phyloP scores from a whole-genome alignment of 495 filamentous ascomycete species.

The Penicillium mononematosum region DNA sequence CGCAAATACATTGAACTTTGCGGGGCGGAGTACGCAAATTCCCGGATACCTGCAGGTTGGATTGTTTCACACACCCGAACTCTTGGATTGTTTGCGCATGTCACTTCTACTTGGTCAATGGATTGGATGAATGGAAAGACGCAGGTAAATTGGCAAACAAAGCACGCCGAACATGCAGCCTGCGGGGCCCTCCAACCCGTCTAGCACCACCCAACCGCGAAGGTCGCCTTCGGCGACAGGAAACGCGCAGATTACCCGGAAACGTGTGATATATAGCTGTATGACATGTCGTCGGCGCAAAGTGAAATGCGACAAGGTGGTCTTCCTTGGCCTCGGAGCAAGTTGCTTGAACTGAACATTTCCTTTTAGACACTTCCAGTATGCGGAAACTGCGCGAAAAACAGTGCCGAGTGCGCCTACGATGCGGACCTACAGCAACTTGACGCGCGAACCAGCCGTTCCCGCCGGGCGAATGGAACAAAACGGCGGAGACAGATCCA shows the following conservation, averaged over 20 bases:
- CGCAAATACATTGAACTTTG: no score
- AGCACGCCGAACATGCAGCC: neutral
- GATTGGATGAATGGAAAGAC: neutral
- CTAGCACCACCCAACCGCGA: neutral
- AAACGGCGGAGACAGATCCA: slow-evolving; percentile 39
- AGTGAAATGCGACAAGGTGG: slow-evolving; percentile 47
- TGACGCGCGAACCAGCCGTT: slow-evolving; percentile 9
- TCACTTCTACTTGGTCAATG: neutral
- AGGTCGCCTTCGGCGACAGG: slow-evolving; percentile 1
- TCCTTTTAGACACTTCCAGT: slow-evolving; percentile 42
- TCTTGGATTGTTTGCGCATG: neutral
- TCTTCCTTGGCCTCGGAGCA: neutral
- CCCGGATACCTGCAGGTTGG: neutral
- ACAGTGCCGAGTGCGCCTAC: slow-evolving; percentile 44
- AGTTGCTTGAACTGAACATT: neutral
- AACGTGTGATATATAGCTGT: slow-evolving; percentile 50
- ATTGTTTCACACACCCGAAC: neutral
- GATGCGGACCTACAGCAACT: slow-evolving; percentile 35
- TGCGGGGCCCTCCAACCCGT: neutral
- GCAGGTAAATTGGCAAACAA: neutral
- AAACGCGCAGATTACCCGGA: slow-evolving; percentile 48
- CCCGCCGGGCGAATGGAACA: slow-evolving; percentile 22
- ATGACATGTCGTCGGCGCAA: slow-evolving; percentile 49
- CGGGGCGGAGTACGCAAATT: no score
- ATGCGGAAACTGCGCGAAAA: slow-evolving; percentile 49